phyloP scores from a whole-genome alignment of 148 eudicot species.

The Chenopodium berlandieri region DNA sequence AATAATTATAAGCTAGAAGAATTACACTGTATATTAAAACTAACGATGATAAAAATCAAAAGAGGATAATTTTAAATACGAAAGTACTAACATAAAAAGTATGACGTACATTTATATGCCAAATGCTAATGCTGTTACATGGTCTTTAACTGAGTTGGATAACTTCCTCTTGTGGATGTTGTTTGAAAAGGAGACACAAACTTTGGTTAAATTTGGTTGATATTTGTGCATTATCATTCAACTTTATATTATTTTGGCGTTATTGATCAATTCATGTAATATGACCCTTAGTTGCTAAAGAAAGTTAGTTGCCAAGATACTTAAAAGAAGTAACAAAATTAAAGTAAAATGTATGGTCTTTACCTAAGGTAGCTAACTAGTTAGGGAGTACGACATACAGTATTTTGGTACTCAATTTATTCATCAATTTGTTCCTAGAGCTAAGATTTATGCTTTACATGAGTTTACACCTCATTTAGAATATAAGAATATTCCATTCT shows the following conservation, averaged over 20 bases:
- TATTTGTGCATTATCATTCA: background rate
- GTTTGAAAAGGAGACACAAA: background rate
- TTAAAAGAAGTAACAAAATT: background rate
- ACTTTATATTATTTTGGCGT: background rate
- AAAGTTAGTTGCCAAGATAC: background rate
- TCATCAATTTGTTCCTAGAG: background rate
- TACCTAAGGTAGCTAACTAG: background rate
- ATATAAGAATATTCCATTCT: too few relatives aligned
- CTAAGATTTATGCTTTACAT: background rate
- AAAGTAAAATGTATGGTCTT: background rate
- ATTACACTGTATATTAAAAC: too few relatives aligned
- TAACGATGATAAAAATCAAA: too few relatives aligned
- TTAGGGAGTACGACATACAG: background rate
- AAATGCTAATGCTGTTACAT: too few relatives aligned
- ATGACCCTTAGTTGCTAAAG: background rate
- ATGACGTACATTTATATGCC: too few relatives aligned
- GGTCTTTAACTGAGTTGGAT: too few relatives aligned
- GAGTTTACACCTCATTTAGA: background rate
- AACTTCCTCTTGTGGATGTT: background rate
- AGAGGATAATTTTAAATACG: too few relatives aligned
- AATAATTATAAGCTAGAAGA: too few relatives aligned
- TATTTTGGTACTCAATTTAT: background rate
- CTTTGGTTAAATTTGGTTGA: background rate
- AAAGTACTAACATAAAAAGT: too few relatives aligned
- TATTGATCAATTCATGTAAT: background rate